Base-by-base conservation (phyloP, 371 early-diverging fungal genomes). In the Pancytospora philotis region DNA sequence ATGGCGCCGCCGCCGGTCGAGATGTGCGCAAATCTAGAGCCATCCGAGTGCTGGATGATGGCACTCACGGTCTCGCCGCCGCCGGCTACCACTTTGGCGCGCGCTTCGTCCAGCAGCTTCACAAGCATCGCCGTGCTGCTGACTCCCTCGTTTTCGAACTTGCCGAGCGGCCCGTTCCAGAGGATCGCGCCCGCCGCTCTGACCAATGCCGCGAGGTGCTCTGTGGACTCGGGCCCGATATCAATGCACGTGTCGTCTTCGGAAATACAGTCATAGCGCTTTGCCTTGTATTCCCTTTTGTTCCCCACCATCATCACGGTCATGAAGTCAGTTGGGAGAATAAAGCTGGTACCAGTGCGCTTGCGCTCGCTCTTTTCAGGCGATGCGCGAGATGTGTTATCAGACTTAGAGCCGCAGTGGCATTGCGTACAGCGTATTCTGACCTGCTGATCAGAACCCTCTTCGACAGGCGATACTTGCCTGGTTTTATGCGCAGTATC, bases 41-140 rank as follows among this genome's bases (percentile, higher is more conserved):
- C 80, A 8, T 56, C 28, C 25, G 55, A 8, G 84, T 87, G 89
- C 77, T 91, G 86, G 66, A 91, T 87, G 62, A 88, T 93, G 79
- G 92, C 94, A 45, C 93, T 91, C 63, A 93, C 93, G 55, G 97
- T 93, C 81, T 96, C 97, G 79, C 97, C 97, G 68, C 97, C 97
- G 71, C 91, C 92, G 8, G 25, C 8, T 68, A 87, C 85, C 63
- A 88, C 86, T 60, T 86, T 82, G 35, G 81, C 83, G 52, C 87
- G 84, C 75, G 86, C 88, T 16, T 69, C 38, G 19, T 85, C 81
- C 56, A 89, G 86, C 39, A 90, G 91, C 57, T 89, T 87, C 72
- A 93, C 81, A 38, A 87, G 83, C 28, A 83, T 69, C 80, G 86
- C 87, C 73, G 97, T 95, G 8, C 69, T 78, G 32, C 88, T 87